These are phyloP conservation scores for Suhomyces emberorum DNA, from an alignment of 805 yeast genomes.

Conservation along the genomic window DNA sequence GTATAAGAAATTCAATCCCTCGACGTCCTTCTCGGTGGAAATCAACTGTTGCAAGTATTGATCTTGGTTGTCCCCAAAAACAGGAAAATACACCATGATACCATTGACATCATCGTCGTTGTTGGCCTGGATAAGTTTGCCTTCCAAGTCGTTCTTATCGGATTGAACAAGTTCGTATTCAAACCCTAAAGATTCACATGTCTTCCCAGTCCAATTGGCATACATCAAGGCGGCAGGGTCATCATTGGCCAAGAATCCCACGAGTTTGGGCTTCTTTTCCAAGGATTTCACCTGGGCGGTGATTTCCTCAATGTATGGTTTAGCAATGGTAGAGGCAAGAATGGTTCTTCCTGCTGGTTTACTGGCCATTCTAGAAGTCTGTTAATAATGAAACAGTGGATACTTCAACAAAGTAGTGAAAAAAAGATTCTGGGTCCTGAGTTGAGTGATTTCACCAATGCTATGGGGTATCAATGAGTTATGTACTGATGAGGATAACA, in stretches of 20 bases:
- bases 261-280: conserved; percentile 65
- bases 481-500: too few species aligned
- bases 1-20: conserved; percentile 87
- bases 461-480: too few species aligned
- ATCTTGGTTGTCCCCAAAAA: conserved; percentile 92
- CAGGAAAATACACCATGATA: conserved; percentile 96
- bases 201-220: conserved; percentile 94
- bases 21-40: conserved; percentile 89
- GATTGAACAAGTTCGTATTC: conserved; percentile 72
- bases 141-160: conserved; percentile 81
- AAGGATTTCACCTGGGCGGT: conserved; percentile 51
- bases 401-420: too few species aligned
- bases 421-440: too few species aligned
- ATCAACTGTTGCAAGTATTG: conserved; percentile 94
- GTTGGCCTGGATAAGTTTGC: conserved; percentile 78
- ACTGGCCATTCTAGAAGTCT: conserved; percentile 7
- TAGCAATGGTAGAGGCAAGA: conserved; percentile 84
- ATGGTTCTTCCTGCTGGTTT: conserved; percentile 73
- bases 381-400: too few species aligned
- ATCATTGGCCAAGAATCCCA: conserved; percentile 85
- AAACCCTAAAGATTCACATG: conserved; percentile 84
- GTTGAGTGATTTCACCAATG: too few species aligned
- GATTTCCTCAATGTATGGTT: conserved; percentile 74
- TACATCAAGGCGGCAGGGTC: conserved; percentile 96
- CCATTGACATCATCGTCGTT: conserved; percentile 75